Conservation (phyloP, 352 stramenopile species). For the Phytopythium cucurbitacearum region DNA sequence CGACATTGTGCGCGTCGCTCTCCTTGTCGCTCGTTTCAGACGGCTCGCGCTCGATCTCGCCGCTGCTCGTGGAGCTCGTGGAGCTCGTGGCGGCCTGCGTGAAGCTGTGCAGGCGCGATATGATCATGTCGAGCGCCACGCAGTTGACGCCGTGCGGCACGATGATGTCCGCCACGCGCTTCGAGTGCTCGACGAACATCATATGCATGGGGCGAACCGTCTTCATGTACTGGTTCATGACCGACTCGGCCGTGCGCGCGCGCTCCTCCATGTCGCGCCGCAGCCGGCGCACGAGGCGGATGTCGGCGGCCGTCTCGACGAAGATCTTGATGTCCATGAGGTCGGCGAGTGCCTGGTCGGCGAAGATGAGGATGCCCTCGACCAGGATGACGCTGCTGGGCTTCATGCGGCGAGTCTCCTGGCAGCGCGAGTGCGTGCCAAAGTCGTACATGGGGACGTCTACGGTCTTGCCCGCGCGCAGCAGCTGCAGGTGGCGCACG, state of each 20-base stretch:
- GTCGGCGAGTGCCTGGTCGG: constrained; percentile 81
- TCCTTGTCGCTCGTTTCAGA: constrained; percentile 47
- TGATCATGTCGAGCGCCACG: constrained; percentile 93
- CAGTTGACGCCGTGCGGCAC: constrained; percentile 93
- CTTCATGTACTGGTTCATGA: constrained; percentile 96
- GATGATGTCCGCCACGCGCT: constrained; percentile 93
- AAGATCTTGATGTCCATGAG: constrained; percentile 98
- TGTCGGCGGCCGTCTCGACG: constrained; percentile 94
- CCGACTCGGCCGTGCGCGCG: constrained; percentile 89
- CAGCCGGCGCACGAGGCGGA: constrained; percentile 92
- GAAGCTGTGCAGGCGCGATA: constrained; percentile 86
- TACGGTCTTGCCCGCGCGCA: constrained; percentile 86
- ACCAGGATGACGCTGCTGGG: constrained; percentile 93
- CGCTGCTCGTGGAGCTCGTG: constrained; percentile 28
- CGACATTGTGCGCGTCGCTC: neutral
- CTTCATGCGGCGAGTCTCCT: constrained; percentile 72
- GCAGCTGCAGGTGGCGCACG: constrained; percentile 85
- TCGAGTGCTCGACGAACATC: constrained; percentile 97
- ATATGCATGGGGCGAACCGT: constrained; percentile 99
- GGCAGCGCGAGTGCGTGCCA: constrained; percentile 88
- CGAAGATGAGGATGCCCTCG: constrained; percentile 97
- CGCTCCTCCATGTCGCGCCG: constrained; percentile 94
- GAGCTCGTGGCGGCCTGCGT: constrained; percentile 22
- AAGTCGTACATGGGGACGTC: constrained; percentile 95
- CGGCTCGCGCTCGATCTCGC: constrained; percentile 34